phyloP scores from a whole-genome alignment of 2,329 filamentous ascomycete species.

The Colletotrichum orchidophilum region DNA sequence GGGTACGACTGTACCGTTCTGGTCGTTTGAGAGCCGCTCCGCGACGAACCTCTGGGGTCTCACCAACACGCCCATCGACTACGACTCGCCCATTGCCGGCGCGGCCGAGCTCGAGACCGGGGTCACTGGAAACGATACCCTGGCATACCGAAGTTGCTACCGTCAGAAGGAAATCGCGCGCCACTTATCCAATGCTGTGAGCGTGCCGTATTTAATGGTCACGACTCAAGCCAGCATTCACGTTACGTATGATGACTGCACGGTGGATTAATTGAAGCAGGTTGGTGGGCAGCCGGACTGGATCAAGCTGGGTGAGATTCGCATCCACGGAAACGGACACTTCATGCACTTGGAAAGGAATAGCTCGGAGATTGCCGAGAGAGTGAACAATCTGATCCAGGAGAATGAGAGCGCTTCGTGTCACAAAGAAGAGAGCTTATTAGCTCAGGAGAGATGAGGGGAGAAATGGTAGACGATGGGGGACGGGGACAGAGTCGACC shows the following conservation, averaged over 20 bases:
- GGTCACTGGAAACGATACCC: conserved; percentile 26
- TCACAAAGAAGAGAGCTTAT: rapidly evolving
- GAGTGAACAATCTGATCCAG: conserved; percentile 49
- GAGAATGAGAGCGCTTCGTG: neutral
- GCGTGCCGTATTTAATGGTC: conserved; percentile 58
- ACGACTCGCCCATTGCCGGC: conserved; percentile 45
- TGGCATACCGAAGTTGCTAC: conserved; percentile 9
- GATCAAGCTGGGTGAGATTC: conserved; percentile 52
- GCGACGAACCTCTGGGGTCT: conserved; percentile 48
- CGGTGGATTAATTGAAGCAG: conserved; percentile 60
- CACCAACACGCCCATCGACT: conserved; percentile 52
- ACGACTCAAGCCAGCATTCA: conserved; percentile 65
- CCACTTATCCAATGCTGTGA: conserved; percentile 57
- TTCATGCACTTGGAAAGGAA: conserved; percentile 65
- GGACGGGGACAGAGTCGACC: no score
- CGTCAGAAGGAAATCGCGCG: conserved; percentile 38
- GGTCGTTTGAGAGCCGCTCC: conserved; percentile 34
- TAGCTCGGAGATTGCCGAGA: conserved; percentile 51
- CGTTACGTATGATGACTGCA: conserved; percentile 63
- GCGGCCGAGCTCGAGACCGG: conserved; percentile 25
- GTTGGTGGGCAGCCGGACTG: conserved; percentile 56
- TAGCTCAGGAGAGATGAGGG: no score
- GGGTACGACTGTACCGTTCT: conserved; percentile 41
- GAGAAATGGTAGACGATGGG: no score
- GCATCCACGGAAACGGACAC: conserved; percentile 64